Conservation (phyloP, 495 filamentous ascomycete species). For the Xylona heveae region DNA sequence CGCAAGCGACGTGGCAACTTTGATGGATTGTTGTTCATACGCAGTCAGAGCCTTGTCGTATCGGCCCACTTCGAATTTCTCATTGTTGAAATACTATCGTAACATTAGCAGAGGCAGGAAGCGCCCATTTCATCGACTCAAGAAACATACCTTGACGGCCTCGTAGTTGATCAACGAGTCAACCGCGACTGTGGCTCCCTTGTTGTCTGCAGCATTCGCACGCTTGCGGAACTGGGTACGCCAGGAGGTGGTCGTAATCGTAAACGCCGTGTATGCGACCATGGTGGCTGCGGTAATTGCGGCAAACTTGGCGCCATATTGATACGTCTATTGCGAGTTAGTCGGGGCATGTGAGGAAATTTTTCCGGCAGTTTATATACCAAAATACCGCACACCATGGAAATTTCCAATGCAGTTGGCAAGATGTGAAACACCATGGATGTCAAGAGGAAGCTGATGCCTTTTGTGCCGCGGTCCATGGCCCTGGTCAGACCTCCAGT, state of each 20-base stretch:
- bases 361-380: conserved; percentile 21
- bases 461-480: conserved; percentile 92
- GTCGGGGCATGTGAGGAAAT: neutral
- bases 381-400: conserved; percentile 80
- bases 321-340: conserved; percentile 67
- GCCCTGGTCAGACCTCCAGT: conserved; percentile 87
- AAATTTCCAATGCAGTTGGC: conserved; percentile 82
- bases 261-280: conserved; percentile 84
- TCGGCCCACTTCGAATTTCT: conserved; percentile 73
- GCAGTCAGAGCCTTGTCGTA: conserved; percentile 72
- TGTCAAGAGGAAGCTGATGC: conserved; percentile 87
- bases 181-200: conserved; percentile 82
- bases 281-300: conserved; percentile 81
- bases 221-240: conserved; percentile 86
- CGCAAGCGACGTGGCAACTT: conserved; percentile 79
- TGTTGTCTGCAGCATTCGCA: conserved; percentile 91
- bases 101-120: neutral
- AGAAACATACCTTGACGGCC: conserved; percentile 51
- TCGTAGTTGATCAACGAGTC: conserved; percentile 97
- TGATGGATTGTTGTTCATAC: conserved; percentile 90
- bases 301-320: conserved; percentile 81
- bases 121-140: too few relatives aligned
- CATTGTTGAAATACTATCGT: conserved; percentile 92
- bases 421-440: conserved; percentile 98
- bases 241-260: conserved; percentile 89